These are phyloP conservation scores for Fusarium anthophilum DNA, from an alignment of 2,329 filamentous ascomycete genomes.

Conservation along the genomic window DNA sequence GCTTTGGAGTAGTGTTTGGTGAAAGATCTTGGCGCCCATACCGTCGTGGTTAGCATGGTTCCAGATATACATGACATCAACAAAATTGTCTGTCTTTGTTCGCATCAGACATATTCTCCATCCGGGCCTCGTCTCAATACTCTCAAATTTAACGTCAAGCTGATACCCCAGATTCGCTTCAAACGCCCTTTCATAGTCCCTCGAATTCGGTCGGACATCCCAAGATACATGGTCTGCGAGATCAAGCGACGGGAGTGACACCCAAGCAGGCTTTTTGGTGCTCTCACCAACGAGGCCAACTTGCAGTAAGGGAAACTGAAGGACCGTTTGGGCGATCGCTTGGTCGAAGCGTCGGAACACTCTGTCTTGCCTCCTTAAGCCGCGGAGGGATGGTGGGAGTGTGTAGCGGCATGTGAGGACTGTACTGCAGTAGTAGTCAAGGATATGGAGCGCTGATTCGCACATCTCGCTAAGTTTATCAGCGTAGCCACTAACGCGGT, in stretches of 20 bases:
- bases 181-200: background rate
- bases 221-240: slow-evolving; percentile 3
- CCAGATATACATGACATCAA: slow-evolving; percentile 9
- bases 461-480: background rate
- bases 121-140: background rate
- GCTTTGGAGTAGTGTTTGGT: background rate
- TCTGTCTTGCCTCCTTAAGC: background rate
- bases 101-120: slow-evolving; percentile 9
- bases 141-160: background rate
- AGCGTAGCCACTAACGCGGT: background rate
- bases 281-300: background rate
- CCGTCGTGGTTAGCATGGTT: background rate
- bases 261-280: background rate
- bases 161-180: slow-evolving; percentile 1
- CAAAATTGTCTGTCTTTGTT: background rate
- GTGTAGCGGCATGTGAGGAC: background rate
- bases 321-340: background rate
- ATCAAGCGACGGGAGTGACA: background rate
- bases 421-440: slow-evolving; percentile 4
- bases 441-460: background rate
- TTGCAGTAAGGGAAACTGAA: background rate
- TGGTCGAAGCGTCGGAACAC: background rate
- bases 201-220: background rate
- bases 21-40: slow-evolving; percentile 1
- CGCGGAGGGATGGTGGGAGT: background rate